Percentiles rank a stretch among this genome's conserved stretches.
These are phyloP conservation scores for Boletus patriciae DNA, from an alignment of 768 basidiomycete species.

Conservation along the genomic window DNA sequence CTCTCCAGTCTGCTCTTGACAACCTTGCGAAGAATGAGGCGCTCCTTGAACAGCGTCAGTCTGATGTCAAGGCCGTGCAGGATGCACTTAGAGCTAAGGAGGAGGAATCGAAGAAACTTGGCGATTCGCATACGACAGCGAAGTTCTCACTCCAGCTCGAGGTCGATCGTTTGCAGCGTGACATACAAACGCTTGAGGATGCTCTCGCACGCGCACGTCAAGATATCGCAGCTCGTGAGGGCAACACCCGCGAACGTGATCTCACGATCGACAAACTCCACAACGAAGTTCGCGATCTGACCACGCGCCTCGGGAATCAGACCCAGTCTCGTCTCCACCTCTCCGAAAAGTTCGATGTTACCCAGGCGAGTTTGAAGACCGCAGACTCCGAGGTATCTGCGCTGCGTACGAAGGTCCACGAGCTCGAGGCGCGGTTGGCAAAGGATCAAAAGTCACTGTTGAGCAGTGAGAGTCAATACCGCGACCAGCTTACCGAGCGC, in stretches of 20 bases:
- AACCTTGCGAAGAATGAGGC: constrained; percentile 64
- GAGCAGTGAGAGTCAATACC: constrained; percentile 73
- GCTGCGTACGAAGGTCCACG: constrained; percentile 61
- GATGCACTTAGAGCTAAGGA: constrained; percentile 68
- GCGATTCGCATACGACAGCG: constrained; percentile 82
- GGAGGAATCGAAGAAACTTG: constrained; percentile 72
- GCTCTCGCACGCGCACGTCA: constrained; percentile 70
- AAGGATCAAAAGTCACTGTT: constrained; percentile 80
- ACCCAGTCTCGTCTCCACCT: constrained; percentile 85
- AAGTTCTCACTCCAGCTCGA: constrained; percentile 88
- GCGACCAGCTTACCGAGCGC: constrained; percentile 90
- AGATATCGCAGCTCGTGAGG: constrained; percentile 69
- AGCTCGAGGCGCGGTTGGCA: constrained; percentile 76
- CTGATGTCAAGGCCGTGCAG: constrained; percentile 75
- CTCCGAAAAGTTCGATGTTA: constrained; percentile 83
- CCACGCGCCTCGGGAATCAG: constrained; percentile 75
- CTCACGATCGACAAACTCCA: constrained; percentile 71
- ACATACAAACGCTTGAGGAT: constrained; percentile 76
- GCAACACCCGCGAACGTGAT: constrained; percentile 66
- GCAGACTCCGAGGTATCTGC: constrained; percentile 66
- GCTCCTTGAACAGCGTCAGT: constrained; percentile 68
- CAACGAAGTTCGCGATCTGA: constrained; percentile 77
- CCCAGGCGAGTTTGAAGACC: constrained; percentile 58
- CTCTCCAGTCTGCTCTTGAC: constrained; percentile 59
- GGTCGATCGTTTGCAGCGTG: constrained; percentile 80